Evolutionary conservation across 1,139 yeast genomes (phyloP).

Genomic region (Kodamaea anthophila): DNA sequence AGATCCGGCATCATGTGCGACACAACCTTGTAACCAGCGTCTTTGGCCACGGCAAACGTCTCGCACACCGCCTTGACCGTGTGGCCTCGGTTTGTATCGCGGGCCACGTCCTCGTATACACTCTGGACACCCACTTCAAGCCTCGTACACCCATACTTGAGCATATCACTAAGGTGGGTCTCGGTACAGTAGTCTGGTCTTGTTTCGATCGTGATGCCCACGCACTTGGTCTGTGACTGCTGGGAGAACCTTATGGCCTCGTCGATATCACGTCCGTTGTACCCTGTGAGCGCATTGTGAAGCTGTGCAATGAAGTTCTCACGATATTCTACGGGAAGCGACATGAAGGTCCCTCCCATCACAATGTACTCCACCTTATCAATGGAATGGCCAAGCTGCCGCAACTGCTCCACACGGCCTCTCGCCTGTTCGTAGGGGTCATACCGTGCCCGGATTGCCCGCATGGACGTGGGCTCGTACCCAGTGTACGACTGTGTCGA

Average conservation of each 20-base stretch:
- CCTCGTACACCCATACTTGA: slow-evolving; percentile 93
- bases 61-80: slow-evolving; percentile 95
- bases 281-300: slow-evolving; percentile 94
- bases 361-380: slow-evolving; percentile 96
- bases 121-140: slow-evolving; percentile 97
- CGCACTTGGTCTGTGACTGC: slow-evolving; percentile 94
- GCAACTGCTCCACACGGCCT: slow-evolving; percentile 92
- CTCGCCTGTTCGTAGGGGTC: slow-evolving; percentile 99
- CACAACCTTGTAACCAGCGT: slow-evolving; percentile 96
- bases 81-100: slow-evolving; percentile 98
- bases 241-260: slow-evolving; percentile 90
- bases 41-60: slow-evolving; percentile 92
- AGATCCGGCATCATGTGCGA: slow-evolving; percentile 99
- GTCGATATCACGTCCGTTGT: slow-evolving; percentile 78
- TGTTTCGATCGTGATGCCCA: slow-evolving; percentile 96
- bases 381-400: slow-evolving; percentile 92
- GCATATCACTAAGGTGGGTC: slow-evolving; percentile 92
- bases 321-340: slow-evolving; percentile 81
- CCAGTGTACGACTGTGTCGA: slow-evolving; percentile 98
- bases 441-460: slow-evolving; percentile 95
- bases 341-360: slow-evolving; percentile 99
- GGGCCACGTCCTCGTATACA: slow-evolving; percentile 95
- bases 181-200: slow-evolving; percentile 98
- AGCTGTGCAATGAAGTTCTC: slow-evolving; percentile 83
- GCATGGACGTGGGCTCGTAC: slow-evolving; percentile 97